Evolutionary conservation across 2,329 filamentous ascomycete genomes (phyloP).

Genomic region (Pseudogymnoascus sp.): DNA sequence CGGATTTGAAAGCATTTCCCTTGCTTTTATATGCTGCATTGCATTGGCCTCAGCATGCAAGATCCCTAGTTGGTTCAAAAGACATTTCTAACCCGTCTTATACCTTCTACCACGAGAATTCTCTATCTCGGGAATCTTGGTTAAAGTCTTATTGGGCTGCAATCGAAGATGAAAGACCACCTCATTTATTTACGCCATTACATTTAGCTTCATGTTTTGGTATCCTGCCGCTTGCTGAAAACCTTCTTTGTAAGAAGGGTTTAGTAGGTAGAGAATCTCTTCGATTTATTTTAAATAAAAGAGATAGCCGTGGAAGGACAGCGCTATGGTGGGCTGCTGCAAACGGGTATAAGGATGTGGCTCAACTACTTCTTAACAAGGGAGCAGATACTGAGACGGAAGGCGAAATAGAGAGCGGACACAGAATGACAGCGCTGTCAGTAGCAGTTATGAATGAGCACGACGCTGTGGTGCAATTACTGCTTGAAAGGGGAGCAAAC

Average conservation of each 20-base stretch:
- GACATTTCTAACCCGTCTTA: not conserved
- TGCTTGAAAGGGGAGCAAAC: no score
- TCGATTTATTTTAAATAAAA: no score
- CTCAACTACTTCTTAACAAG: no score
- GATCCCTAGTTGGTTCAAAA: not conserved
- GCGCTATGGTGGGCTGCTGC: no score
- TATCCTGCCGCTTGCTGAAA: not conserved
- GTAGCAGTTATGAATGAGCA: no score
- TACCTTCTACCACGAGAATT: not conserved
- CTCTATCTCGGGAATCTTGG: not conserved
- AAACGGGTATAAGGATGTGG: no score
- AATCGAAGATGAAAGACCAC: not conserved
- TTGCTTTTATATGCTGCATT: not conserved
- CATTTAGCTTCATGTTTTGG: not conserved
- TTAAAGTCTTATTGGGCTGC: not conserved
- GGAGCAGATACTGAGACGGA: no score
- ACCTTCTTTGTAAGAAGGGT: not conserved
- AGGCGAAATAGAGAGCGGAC: no score
- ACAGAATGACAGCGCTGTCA: no score
- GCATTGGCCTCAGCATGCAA: not conserved
- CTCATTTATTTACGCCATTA: not conserved
- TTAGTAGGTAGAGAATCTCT: no score
- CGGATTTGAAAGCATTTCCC: constrained; percentile 12
- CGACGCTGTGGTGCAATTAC: no score
- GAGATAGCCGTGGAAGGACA: no score